Evolutionary conservation across 176 grass and related monocot genomes (phyloP).

Genomic region (Oryza rufipogon): DNA sequence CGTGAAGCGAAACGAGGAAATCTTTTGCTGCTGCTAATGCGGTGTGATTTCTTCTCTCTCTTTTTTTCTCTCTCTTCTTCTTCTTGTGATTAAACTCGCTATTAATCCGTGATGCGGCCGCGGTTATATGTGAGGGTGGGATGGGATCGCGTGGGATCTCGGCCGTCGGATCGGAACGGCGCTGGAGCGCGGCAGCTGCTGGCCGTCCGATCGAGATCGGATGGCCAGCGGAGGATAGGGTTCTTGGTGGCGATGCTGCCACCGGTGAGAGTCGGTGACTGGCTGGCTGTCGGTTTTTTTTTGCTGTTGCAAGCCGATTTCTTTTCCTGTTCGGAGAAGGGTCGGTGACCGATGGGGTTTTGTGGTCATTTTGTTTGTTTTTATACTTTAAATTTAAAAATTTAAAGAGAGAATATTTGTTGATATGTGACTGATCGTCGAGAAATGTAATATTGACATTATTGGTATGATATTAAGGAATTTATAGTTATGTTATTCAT

Average conservation of each 20-base stretch:
- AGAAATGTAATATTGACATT: no score
- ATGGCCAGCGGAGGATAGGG: not conserved
- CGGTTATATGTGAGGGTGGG: constrained; percentile 24
- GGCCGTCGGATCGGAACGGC: constrained; percentile 31
- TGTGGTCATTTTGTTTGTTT: not conserved
- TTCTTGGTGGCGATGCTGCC: not conserved
- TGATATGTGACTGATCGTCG: no score
- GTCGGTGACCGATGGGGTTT: no score
- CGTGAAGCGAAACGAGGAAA: not conserved
- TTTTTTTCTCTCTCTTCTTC: not conserved
- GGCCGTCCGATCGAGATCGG: not conserved
- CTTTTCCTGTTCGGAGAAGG: not conserved
- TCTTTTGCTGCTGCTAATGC: not conserved
- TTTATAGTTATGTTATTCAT: no score
- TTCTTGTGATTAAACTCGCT: not conserved
- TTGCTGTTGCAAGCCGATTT: not conserved
- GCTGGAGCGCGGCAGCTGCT: not conserved
- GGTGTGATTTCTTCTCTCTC: not conserved
- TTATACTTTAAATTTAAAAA: not conserved
- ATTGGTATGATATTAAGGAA: no score
- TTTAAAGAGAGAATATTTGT: no score
- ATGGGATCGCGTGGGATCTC: not conserved
- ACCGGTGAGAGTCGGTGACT: no score
- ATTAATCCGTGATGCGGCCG: not conserved
- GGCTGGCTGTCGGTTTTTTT: not conserved